Conservation (phyloP, 306 rosid species). For the Pachyrhizus erosus region DNA sequence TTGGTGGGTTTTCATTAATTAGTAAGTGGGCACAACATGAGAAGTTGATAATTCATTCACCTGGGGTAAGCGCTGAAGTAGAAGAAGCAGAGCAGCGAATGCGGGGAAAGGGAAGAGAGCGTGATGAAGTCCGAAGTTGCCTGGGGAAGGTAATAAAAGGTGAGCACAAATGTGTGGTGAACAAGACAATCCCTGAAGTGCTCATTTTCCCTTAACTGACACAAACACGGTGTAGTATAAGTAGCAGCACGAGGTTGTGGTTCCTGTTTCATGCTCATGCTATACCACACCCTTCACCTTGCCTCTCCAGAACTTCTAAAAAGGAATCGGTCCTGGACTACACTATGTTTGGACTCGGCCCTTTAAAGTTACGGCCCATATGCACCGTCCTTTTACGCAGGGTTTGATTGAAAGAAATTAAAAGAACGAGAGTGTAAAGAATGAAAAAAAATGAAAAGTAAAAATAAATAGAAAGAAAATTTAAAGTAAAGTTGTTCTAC, state of each 20-base stretch:
- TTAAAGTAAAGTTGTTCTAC: too few species aligned
- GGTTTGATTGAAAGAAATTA: too few species aligned
- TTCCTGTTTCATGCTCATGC: background rate
- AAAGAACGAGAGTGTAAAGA: too few species aligned
- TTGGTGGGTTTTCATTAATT: background rate
- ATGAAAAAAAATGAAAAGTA: too few species aligned
- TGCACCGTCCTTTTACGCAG: too few species aligned
- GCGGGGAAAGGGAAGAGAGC: constrained; percentile 2
- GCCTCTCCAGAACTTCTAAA: too few species aligned
- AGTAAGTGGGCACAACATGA: background rate
- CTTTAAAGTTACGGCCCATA: too few species aligned
- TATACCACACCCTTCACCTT: too few species aligned
- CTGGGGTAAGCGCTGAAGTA: constrained; percentile 41
- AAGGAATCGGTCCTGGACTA: too few species aligned
- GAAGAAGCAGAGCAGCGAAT: constrained; percentile 49
- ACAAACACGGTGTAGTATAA: background rate
- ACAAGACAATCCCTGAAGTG: background rate
- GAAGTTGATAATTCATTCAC: constrained; percentile 22
- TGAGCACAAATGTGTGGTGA: constrained; percentile 4
- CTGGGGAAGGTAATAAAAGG: background rate
- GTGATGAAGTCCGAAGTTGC: background rate
- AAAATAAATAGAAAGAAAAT: too few species aligned
- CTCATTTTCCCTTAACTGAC: constrained; percentile 23
- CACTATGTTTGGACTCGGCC: too few species aligned
- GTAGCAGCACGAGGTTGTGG: background rate